These are phyloP conservation scores for Blumeria hordei DNA, from an alignment of 2,329 filamentous ascomycete genomes.

Conservation along the genomic window DNA sequence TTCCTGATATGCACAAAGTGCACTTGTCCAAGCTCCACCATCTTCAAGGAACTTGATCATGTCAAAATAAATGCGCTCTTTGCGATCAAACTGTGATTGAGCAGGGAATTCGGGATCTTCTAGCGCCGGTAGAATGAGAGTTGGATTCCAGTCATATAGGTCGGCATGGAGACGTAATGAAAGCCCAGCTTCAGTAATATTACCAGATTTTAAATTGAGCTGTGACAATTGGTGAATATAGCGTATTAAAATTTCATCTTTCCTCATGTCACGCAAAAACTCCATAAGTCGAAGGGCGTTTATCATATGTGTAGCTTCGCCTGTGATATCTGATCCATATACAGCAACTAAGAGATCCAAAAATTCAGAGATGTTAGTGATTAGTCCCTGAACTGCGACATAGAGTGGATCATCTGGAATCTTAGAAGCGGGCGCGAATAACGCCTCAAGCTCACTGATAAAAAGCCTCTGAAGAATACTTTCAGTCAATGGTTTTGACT, in stretches of 20 bases:
- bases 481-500: slow-evolving; percentile 67
- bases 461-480: slow-evolving; percentile 83
- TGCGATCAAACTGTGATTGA: slow-evolving; percentile 76
- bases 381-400: slow-evolving; percentile 50
- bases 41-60: slow-evolving; percentile 93
- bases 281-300: slow-evolving; percentile 84
- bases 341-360: slow-evolving; percentile 78
- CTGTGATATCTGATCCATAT: slow-evolving; percentile 48
- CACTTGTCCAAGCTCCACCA: slow-evolving; percentile 80
- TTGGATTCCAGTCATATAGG: slow-evolving; percentile 74
- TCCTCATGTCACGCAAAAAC: slow-evolving; percentile 87
- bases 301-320: slow-evolving; percentile 61
- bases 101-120: slow-evolving; percentile 53
- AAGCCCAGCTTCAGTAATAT: slow-evolving; percentile 70
- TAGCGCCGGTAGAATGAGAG: slow-evolving; percentile 37
- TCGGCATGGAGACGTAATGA: slow-evolving; percentile 79
- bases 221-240: slow-evolving; percentile 81
- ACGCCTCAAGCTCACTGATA: slow-evolving; percentile 56
- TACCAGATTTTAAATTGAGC: slow-evolving; percentile 50
- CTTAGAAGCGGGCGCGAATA: slow-evolving; percentile 49
- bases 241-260: slow-evolving; percentile 86
- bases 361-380: slow-evolving; percentile 70
- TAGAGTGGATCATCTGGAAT: slow-evolving; percentile 50
- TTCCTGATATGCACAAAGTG: slow-evolving; percentile 70
- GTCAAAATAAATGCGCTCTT: slow-evolving; percentile 75